Percentiles rank a stretch among this genome's conserved stretches.
Conservation (phyloP, 169 alveolate genomes). For the Eimeria praecox region DNA sequence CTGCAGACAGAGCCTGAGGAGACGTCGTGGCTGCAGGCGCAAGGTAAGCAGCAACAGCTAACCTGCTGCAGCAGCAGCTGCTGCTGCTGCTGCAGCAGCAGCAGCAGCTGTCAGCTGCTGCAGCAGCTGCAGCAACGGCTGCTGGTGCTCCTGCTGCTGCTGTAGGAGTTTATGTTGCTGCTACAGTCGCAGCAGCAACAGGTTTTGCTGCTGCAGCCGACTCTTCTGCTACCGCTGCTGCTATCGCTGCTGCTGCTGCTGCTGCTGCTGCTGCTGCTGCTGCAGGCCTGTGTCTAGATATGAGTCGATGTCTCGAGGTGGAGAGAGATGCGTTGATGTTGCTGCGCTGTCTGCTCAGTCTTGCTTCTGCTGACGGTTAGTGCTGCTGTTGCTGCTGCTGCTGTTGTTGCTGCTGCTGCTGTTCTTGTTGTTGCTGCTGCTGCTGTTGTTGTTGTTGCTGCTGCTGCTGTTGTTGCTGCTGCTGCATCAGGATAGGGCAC, state of each 20-base stretch:
- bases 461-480: too few species aligned
- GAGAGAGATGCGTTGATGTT: conserved; percentile 73
- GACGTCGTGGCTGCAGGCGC: conserved; percentile 49
- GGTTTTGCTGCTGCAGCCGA: conserved; percentile 21
- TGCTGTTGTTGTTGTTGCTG: conserved; percentile 1
- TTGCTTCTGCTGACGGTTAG: conserved; percentile 39
- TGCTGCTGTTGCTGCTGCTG: conserved; percentile 26
- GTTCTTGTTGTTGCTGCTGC: too few species aligned
- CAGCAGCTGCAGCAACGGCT: background rate
- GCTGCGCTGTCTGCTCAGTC: conserved; percentile 66
- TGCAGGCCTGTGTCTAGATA: conserved; percentile 16
- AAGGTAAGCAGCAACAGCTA: background rate
- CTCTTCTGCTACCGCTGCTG: background rate
- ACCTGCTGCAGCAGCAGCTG: background rate
- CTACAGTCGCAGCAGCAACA: background rate
- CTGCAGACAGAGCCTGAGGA: conserved; percentile 8
- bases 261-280: conserved; percentile 27
- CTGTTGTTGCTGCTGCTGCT: background rate
- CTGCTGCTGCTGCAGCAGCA: conserved; percentile 26
- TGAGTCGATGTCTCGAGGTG: conserved; percentile 68
- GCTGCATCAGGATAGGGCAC: too few species aligned
- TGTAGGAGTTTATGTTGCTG: too few species aligned
- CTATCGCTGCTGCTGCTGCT: conserved; percentile 44
- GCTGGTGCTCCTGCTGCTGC: conserved; percentile 37
- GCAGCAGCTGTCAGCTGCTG: background rate